Percentiles rank a stretch among this genome's conserved stretches.
Evolutionary conservation across 202 grass and related monocot species (phyloP).

Genomic region (Setaria italica): DNA sequence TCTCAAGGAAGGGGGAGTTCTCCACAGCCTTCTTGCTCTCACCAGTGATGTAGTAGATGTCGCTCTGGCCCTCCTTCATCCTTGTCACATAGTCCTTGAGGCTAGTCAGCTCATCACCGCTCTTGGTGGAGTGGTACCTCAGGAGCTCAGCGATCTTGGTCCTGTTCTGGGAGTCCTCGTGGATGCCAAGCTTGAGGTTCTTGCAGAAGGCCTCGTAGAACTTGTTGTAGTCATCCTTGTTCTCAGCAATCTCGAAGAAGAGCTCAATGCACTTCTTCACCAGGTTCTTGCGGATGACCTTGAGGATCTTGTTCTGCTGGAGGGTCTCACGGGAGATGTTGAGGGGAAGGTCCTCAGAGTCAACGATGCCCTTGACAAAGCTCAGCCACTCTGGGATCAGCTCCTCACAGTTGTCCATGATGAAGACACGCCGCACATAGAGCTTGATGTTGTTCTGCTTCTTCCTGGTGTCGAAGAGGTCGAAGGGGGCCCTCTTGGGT

Average conservation of each 20-base stretch:
- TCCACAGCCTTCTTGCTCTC: conserved; percentile 99
- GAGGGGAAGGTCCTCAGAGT: conserved; percentile 93
- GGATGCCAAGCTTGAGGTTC: conserved; percentile 90
- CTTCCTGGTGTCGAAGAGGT: conserved; percentile 92
- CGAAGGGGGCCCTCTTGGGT: conserved; percentile 89
- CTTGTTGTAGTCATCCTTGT: conserved; percentile 97
- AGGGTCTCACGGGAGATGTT: conserved; percentile 96
- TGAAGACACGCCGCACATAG: conserved; percentile 88
- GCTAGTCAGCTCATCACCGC: conserved; percentile 91
- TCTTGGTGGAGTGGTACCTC: conserved; percentile 96
- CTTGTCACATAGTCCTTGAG: conserved; percentile 94
- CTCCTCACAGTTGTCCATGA: conserved; percentile 99
- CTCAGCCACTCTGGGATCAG: conserved; percentile 87
- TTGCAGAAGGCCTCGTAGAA: conserved; percentile 98
- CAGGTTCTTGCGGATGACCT: conserved; percentile 93
- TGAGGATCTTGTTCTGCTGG: conserved; percentile 99
- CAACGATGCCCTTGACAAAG: conserved; percentile 96
- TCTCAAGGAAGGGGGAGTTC: conserved; percentile 97
- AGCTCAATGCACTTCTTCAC: conserved; percentile 96
- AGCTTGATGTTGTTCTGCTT: conserved; percentile 96
- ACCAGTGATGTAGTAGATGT: conserved; percentile 94
- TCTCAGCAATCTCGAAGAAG: conserved; percentile 96
- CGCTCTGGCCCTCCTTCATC: conserved; percentile 95
- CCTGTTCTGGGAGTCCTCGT: conserved; percentile 85
- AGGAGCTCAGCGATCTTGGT: conserved; percentile 82